Percentiles rank a stretch among this genome's conserved stretches.
Evolutionary conservation across 306 rosid species (phyloP).

Genomic region (Begonia masoniana): DNA sequence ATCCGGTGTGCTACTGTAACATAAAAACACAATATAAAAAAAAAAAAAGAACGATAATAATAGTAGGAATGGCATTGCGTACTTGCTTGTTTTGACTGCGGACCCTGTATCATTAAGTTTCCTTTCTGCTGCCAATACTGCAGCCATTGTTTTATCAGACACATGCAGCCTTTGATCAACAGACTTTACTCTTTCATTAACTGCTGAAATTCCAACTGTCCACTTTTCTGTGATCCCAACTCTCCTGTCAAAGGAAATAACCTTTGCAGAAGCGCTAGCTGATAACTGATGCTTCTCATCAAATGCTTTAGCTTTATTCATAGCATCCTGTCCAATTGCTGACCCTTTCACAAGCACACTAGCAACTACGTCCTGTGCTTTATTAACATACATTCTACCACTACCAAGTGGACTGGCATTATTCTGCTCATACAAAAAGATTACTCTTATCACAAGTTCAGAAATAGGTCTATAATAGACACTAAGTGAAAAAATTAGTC

Average conservation of each 20-base stretch:
- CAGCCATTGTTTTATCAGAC: slow-evolving; percentile 90
- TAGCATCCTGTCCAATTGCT: slow-evolving; percentile 73
- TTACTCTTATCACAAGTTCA: too few relatives aligned
- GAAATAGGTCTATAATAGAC: too few relatives aligned
- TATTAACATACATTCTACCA: slow-evolving; percentile 55
- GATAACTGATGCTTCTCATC: slow-evolving; percentile 80
- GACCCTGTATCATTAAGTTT: slow-evolving; percentile 84
- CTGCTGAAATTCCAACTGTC: slow-evolving; percentile 65
- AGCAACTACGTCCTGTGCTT: slow-evolving; percentile 73
- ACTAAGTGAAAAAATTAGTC: too few relatives aligned
- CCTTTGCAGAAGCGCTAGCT: slow-evolving; percentile 85
- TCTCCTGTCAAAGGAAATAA: slow-evolving; percentile 63
- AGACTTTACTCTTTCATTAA: slow-evolving; percentile 80
- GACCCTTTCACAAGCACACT: slow-evolving; percentile 69
- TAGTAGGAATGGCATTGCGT: neutral
- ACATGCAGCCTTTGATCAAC: slow-evolving; percentile 84
- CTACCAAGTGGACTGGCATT: slow-evolving; percentile 22
- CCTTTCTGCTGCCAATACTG: slow-evolving; percentile 76
- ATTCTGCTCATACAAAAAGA: slow-evolving; percentile 21
- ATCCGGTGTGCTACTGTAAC: too few relatives aligned
- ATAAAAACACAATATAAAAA: too few relatives aligned
- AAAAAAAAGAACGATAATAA: too few relatives aligned
- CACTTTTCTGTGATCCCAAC: slow-evolving; percentile 73
- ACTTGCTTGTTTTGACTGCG: slow-evolving; percentile 94
- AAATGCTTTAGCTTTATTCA: slow-evolving; percentile 93